phyloP scores from a whole-genome alignment of 2,329 filamentous ascomycete genomes.

The Diplodia intermedia region DNA sequence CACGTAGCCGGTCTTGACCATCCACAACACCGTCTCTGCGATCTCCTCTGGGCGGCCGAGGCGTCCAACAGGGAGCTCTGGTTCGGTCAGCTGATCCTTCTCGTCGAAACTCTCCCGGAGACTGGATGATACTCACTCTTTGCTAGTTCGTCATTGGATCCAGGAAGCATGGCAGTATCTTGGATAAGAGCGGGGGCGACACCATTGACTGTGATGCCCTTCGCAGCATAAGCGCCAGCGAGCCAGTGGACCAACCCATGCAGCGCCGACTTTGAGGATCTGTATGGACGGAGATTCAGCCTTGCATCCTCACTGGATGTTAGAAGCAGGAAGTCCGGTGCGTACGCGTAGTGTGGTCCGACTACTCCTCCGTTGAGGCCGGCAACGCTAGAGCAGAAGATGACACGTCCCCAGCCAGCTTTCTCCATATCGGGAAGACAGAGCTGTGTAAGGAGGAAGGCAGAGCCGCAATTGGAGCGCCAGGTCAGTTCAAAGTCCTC shows the following conservation, averaged over 20 bases:
- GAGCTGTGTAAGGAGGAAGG: conserved; percentile 49
- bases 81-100: not conserved
- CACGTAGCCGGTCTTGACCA: conserved; percentile 55
- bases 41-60: conserved; percentile 56
- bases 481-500: conserved; percentile 49
- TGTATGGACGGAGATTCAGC: not conserved
- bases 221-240: conserved; percentile 51
- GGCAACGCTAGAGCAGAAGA: conserved; percentile 50
- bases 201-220: conserved; percentile 57
- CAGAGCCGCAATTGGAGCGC: conserved; percentile 48
- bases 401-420: conserved; percentile 47
- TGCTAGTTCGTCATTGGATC: conserved; percentile 44
- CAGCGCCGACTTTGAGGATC: conserved; percentile 52
- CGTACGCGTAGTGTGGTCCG: conserved; percentile 50
- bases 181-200: conserved; percentile 58
- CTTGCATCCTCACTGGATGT: not conserved
- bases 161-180: conserved; percentile 54
- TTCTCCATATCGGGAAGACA: conserved; percentile 49
- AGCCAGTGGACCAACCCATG: conserved; percentile 58
- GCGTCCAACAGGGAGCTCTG: conserved; percentile 54
- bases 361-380: conserved; percentile 51
- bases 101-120: not conserved
- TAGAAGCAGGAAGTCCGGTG: not conserved
- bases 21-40: conserved; percentile 57
- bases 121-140: conserved; percentile 40